Base-by-base conservation (phyloP, 805 yeast genomes). In the Candida fluviatilis region DNA sequence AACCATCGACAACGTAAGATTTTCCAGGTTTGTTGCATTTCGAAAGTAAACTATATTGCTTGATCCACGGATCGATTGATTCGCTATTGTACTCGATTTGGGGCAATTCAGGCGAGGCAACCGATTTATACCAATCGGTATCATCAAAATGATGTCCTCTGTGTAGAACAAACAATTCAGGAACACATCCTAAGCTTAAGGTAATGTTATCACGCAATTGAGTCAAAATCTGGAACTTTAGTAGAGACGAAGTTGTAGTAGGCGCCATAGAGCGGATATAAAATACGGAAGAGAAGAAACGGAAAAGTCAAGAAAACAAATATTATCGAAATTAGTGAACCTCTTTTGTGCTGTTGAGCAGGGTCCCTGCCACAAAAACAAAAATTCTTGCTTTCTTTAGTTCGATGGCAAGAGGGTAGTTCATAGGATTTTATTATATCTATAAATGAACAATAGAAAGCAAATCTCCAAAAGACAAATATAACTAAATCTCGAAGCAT, bases 21-120 rank as follows among this genome's bases (percentile, higher is more conserved):
- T 31, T 31, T 5, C 34, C 34, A 4, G 34, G 34, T 31, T 31
- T 31, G 23, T 31, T 31, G 14, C 34, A 31, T 18, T 17, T 31
- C 34, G 25, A 31, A 11, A 16, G 16, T 21, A 31, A 31, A 16
- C 23, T 16, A 13, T 14, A 31, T 18, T 7, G 15, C n/a, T 31
- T 31, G 15, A 31, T 16, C 34, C 34, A 31, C 6, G n/a, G 24
- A 31, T 31, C 34, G 12, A 31, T 31, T 5, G 7, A 17, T 17
- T 17, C 25, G n/a, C 18, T 18, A 5, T 31, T 21, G 14, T 31
- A 31, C 18, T 15, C 11, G 10, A 31, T 31, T 17, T 31, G 23
- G 4, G 17, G 34, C 13, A 31, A 31, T 18, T 14, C 8, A 4
- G 16, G 14, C n/a, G 13, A 11, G 4, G 13, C 12, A 6, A 31